A percentile compares a stretch with the other conserved stretches of the same genome.
These are phyloP conservation scores for Solanum corneliomulleri DNA, from an alignment of 257 asterid species.

Conservation along the genomic window DNA sequence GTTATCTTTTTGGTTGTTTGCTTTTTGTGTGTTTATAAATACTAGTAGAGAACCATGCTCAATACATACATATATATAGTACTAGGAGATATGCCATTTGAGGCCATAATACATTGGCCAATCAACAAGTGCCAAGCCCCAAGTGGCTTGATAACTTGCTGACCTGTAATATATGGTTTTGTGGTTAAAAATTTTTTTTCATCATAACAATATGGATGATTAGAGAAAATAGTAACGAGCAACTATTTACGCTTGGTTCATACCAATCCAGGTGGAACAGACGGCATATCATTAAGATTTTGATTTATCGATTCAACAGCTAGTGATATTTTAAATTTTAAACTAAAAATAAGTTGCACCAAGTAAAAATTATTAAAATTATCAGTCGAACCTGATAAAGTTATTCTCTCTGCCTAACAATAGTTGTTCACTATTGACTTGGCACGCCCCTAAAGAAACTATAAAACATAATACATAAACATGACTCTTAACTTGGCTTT, in stretches of 20 bases:
- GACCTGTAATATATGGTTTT: not conserved
- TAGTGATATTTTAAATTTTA: not conserved
- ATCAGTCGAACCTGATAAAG: not conserved
- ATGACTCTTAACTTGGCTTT: too few relatives aligned
- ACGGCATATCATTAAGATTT: too few relatives aligned
- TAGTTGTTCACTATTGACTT: too few relatives aligned
- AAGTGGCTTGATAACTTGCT: slow-evolving; percentile 24
- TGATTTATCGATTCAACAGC: not conserved
- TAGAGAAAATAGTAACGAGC: not conserved
- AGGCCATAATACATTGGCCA: slow-evolving; percentile 26
- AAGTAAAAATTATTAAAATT: not conserved
- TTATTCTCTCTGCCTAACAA: too few relatives aligned
- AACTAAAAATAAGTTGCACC: not conserved
- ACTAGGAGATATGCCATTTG: slow-evolving; percentile 21
- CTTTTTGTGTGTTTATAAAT: not conserved
- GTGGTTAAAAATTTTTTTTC: not conserved
- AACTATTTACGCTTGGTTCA: not conserved
- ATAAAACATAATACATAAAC: too few relatives aligned
- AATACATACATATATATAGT: slow-evolving; percentile 7
- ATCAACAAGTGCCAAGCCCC: slow-evolving; percentile 8
- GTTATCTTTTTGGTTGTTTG: not conserved
- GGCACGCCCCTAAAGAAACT: too few relatives aligned
- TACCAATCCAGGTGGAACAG: not conserved
- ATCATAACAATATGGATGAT: not conserved
- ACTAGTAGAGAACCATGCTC: not conserved